Evolutionary conservation across 371 early-diverging fungal species (phyloP).

Genomic region (Lichtheimia ramosa): DNA sequence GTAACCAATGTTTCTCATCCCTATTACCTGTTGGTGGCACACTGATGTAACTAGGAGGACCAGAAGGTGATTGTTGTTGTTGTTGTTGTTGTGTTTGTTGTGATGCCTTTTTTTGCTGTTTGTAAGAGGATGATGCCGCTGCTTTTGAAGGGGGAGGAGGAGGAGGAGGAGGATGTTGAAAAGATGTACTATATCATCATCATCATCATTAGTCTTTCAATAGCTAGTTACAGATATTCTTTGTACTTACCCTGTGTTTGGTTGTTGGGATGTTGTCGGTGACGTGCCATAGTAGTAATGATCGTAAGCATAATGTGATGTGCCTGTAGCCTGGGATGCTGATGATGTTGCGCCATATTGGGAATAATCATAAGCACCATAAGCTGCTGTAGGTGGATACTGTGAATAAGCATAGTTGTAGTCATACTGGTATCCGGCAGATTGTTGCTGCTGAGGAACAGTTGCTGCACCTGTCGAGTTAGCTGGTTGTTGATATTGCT

Average conservation of each 20-base stretch:
- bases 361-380: constrained; percentile 13
- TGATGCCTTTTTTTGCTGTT: neutral
- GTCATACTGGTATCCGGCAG: constrained; percentile 14
- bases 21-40: neutral
- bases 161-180: neutral
- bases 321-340: constrained; percentile 6
- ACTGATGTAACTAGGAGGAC: constrained; percentile 1
- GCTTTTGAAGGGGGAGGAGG: too few species aligned
- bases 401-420: constrained; percentile 18
- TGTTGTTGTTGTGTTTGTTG: neutral
- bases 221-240: neutral
- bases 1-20: neutral
- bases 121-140: too few species aligned
- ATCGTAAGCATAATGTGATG: constrained; percentile 12
- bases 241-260: neutral
- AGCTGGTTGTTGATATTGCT: constrained; percentile 28
- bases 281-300: constrained; percentile 1
- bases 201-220: neutral
- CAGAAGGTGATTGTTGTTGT: neutral
- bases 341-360: constrained; percentile 14
- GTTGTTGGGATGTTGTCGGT: constrained; percentile 6
- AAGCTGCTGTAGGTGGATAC: constrained; percentile 2
- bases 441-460: neutral
- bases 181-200: neutral
- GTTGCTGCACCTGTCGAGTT: constrained; percentile 8